Base-by-base conservation (phyloP, 495 filamentous ascomycete species). In the Penicillium soppii region DNA sequence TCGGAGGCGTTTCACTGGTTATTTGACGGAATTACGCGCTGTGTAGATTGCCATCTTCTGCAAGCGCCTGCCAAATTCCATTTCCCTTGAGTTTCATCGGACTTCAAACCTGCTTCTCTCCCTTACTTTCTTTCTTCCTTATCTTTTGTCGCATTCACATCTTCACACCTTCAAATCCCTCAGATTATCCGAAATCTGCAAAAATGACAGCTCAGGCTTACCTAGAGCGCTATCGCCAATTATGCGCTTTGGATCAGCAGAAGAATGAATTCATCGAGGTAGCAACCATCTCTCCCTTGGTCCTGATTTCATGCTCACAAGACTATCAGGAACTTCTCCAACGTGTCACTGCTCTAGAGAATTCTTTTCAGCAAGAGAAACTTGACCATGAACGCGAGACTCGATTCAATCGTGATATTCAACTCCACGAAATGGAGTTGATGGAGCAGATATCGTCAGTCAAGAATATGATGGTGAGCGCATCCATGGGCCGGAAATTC, bases 181-280 rank as follows among this genome's bases (percentile, higher is more conserved):
- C 26, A 9, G 21, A 39, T 25, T 20, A 9, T 26, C 25, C 37
- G 16, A 19, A 44, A 8, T 21, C 21, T 44, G 20, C 35, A 13
- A 20, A 52, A 65, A 73, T 72, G 68, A 58, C 67, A 41, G 56
- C 69, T 17, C 55, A 58, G 26, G 63, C 61, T 39, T 74, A 70
- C 53, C 59, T 70, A 19, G 70, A 78, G 35, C 72, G 75, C 56
- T 81, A 76, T 68, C 71, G 76, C 38, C 67, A 73, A 38, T 49
- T 82, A 37, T 67, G 70, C 36, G 54, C 67, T 32, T 53, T 75
- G 44, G 78, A 82, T 52, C 63, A 79, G 41, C 68, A 71, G 47
- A 82, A 81, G 63, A 75, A 81, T 55, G 70, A 70, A 47, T 68
- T 82, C 22, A 80, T 82, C 51, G 74, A 79, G 65, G 78, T 80